Evolutionary conservation across 2,329 filamentous ascomycete genomes (phyloP).

Genomic region (Volutella citrinella): DNA sequence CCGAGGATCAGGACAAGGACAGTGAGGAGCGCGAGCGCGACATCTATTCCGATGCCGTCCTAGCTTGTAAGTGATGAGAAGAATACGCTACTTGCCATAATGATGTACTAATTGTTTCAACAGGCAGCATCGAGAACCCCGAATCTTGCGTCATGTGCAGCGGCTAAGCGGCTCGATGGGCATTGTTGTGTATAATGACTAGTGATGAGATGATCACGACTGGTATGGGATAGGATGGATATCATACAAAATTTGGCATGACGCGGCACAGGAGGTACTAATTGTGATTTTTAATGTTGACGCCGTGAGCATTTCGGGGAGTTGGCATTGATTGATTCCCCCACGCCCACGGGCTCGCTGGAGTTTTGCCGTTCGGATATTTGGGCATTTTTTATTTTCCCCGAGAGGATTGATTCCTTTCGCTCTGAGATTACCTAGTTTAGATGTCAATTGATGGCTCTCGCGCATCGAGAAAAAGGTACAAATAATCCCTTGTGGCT

Average conservation of each 20-base stretch:
- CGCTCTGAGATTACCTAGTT: no score
- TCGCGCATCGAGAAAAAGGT: no score
- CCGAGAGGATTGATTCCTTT: slow-evolving; percentile 6
- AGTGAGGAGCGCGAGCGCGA: slow-evolving; percentile 78
- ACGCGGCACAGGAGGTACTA: slow-evolving; percentile 19
- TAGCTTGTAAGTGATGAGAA: slow-evolving; percentile 68
- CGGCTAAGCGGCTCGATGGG: slow-evolving; percentile 54
- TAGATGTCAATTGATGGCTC: no score
- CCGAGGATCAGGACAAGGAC: slow-evolving; percentile 70
- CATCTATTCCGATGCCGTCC: slow-evolving; percentile 90
- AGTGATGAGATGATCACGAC: slow-evolving; percentile 29
- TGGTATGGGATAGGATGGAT: no score
- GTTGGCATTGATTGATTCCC: slow-evolving; percentile 11
- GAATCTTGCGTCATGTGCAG: slow-evolving; percentile 97
- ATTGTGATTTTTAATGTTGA: slow-evolving; percentile 18
- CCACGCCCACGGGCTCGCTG: slow-evolving; percentile 11
- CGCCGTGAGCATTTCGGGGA: slow-evolving; percentile 12
- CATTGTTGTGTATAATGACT: slow-evolving; percentile 25
- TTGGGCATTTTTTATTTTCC: slow-evolving; percentile 2
- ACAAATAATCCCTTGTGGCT: no score
- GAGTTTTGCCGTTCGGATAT: slow-evolving; percentile 19
- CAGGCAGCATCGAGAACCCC: slow-evolving; percentile 93
- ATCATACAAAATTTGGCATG: slow-evolving; percentile 19
- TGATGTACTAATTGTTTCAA: slow-evolving; percentile 29
- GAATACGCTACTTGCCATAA: not conserved